Evolutionary conservation across 164 flowering plant species (phyloP).

Genomic region (Liquidambar formosana): DNA sequence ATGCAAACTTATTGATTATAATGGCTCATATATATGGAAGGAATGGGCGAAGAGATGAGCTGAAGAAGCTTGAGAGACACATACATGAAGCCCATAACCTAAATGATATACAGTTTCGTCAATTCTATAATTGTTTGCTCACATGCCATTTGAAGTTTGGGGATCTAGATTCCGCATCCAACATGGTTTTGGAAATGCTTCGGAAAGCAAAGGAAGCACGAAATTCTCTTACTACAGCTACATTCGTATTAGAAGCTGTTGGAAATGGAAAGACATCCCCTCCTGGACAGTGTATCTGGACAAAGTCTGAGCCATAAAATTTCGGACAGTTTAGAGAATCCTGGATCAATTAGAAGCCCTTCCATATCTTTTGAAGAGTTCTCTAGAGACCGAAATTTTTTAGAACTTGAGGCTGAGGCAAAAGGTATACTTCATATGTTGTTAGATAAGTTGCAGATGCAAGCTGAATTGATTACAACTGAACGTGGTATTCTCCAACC

Average conservation of each 20-base stretch:
- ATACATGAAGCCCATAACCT: slow-evolving; percentile 65
- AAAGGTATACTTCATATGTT: slow-evolving; percentile 44
- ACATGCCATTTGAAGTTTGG: slow-evolving; percentile 89
- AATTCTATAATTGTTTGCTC: slow-evolving; percentile 83
- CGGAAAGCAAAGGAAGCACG: slow-evolving; percentile 69
- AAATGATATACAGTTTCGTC: slow-evolving; percentile 63
- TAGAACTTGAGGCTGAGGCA: slow-evolving; percentile 58
- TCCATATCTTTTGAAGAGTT: slow-evolving; percentile 56
- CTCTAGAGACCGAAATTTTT: slow-evolving; percentile 46
- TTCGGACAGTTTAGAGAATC: slow-evolving; percentile 15
- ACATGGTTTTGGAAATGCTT: slow-evolving; percentile 86
- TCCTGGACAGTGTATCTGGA: slow-evolving; percentile 17
- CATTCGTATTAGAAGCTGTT: slow-evolving; percentile 32
- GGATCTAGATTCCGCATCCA: slow-evolving; percentile 76
- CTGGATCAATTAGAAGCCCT: slow-evolving; percentile 12
- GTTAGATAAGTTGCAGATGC: slow-evolving; percentile 50
- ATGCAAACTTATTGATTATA: slow-evolving; percentile 51
- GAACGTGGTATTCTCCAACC: slow-evolving; percentile 81
- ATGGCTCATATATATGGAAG: slow-evolving; percentile 91
- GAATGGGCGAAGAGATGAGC: slow-evolving; percentile 87
- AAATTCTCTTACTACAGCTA: slow-evolving; percentile 63
- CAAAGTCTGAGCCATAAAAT: slow-evolving; percentile 7
- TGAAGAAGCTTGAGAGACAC: slow-evolving; percentile 79
- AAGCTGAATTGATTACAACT: slow-evolving; percentile 64
- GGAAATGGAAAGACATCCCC: slow-evolving; percentile 22